These are phyloP conservation scores for Aureobasidium subglaciale DNA, from an alignment of 2,329 filamentous ascomycete genomes.

Conservation along the genomic window DNA sequence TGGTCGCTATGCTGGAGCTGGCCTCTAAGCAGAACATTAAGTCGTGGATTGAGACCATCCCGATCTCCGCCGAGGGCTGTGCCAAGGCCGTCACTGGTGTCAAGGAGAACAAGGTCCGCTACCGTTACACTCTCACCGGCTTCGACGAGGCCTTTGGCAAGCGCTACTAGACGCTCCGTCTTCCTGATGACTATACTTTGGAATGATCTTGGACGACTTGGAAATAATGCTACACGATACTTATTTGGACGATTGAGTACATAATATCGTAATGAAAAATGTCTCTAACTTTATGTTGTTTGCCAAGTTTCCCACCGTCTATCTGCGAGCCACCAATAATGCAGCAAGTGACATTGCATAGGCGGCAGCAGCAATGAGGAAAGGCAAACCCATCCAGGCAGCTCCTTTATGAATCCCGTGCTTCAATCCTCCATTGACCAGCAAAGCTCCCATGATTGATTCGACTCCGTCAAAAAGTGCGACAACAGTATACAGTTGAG, in stretches of 20 bases:
- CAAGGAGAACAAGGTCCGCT: constrained; percentile 60
- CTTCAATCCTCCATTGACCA: constrained; percentile 1
- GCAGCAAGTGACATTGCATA: background rate
- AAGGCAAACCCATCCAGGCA: constrained; percentile 9
- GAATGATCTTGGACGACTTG: background rate
- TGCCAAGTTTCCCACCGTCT: too few relatives aligned
- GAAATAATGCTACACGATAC: background rate
- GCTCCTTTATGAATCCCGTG: constrained; percentile 4
- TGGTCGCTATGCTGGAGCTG: constrained; percentile 38
- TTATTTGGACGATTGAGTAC: background rate
- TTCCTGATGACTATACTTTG: background rate
- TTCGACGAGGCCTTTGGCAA: constrained; percentile 58
- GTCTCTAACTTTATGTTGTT: too few relatives aligned
- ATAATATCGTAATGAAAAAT: background rate
- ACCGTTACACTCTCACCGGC: constrained; percentile 59
- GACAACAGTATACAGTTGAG: background rate
- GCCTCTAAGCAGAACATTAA: constrained; percentile 38
- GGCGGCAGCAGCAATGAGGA: constrained; percentile 3
- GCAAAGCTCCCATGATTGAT: background rate
- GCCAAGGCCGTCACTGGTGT: constrained; percentile 61
- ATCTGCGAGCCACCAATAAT: background rate
- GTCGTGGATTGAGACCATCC: constrained; percentile 52
- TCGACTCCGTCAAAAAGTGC: background rate
- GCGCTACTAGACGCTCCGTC: constrained; percentile 16
- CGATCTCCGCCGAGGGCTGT: constrained; percentile 60